A percentile compares a stretch with the other conserved stretches of the same genome.
Conservation (phyloP, 2,329 filamentous ascomycete species). For the Exserohilum turcica region DNA sequence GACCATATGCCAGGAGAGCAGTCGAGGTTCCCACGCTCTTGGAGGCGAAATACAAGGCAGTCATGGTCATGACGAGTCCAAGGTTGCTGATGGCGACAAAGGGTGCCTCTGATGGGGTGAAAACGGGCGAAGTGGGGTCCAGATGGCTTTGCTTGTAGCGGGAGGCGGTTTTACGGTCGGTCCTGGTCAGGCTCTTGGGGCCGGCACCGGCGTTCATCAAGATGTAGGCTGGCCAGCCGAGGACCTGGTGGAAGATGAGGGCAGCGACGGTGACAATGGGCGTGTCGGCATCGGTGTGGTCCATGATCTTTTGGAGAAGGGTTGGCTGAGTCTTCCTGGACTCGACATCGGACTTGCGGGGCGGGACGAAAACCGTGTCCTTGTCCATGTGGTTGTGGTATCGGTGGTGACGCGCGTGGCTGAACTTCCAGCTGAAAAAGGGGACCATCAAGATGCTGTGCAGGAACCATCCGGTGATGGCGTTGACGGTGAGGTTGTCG, state of each 20-base stretch:
- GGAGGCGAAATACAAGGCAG: slow-evolving; percentile 58
- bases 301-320: slow-evolving; percentile 39
- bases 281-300: slow-evolving; percentile 60
- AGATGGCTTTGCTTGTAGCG: slow-evolving; percentile 30
- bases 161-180: slow-evolving; percentile 11
- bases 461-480: slow-evolving; percentile 66
- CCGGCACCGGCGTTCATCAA: slow-evolving; percentile 57
- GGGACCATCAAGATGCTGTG: slow-evolving; percentile 71
- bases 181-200: slow-evolving; percentile 22
- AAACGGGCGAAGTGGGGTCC: slow-evolving; percentile 24
- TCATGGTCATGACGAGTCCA: slow-evolving; percentile 27
- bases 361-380: slow-evolving; percentile 46
- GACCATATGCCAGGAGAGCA: slow-evolving; percentile 63
- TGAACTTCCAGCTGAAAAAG: slow-evolving; percentile 57
- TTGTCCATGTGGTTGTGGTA: slow-evolving; percentile 15
- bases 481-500: slow-evolving; percentile 61
- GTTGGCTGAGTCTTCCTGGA: slow-evolving; percentile 11
- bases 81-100: slow-evolving; percentile 26
- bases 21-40: slow-evolving; percentile 62
- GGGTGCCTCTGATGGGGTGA: slow-evolving; percentile 24
- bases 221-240: slow-evolving; percentile 69
- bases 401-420: slow-evolving; percentile 12
- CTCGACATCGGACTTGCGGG: slow-evolving; percentile 19
- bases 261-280: slow-evolving; percentile 61
- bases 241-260: slow-evolving; percentile 66